A percentile compares a stretch with the other conserved stretches of the same genome.
These are phyloP conservation scores for Salix udensis DNA, from an alignment of 345 rosid genomes.

Conservation along the genomic window DNA sequence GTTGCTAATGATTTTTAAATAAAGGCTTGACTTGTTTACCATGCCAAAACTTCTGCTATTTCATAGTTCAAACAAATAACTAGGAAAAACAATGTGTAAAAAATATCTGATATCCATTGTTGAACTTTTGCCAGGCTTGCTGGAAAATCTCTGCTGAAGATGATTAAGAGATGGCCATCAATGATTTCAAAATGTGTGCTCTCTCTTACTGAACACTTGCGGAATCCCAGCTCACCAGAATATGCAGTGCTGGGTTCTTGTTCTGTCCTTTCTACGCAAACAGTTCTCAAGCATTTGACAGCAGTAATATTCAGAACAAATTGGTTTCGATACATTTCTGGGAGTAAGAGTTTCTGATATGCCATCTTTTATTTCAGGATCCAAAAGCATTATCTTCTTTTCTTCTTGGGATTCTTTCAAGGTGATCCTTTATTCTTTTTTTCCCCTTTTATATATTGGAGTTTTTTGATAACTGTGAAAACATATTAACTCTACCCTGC, in stretches of 20 bases:
- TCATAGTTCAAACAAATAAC: not conserved
- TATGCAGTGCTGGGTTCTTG: conserved; percentile 87
- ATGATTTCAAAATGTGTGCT: conserved; percentile 82
- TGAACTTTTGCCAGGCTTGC: conserved; percentile 69
- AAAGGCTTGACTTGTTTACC: not conserved
- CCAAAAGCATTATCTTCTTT: conserved; percentile 70
- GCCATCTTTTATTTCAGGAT: conserved; percentile 57
- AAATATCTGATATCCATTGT: conserved; percentile 12
- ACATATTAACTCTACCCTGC: not conserved
- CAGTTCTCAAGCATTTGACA: conserved; percentile 91
- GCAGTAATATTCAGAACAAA: conserved; percentile 43
- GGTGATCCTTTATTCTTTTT: conserved; percentile 38
- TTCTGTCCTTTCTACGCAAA: conserved; percentile 83
- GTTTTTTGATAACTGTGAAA: not conserved
- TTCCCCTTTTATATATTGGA: not conserved
- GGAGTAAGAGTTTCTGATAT: conserved; percentile 29
- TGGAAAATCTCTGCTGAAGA: conserved; percentile 82
- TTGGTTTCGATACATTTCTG: conserved; percentile 17
- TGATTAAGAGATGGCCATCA: conserved; percentile 93
- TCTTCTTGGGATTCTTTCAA: conserved; percentile 83
- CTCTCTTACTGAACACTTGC: conserved; percentile 62
- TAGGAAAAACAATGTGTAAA: not conserved
- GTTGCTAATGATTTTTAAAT: not conserved
- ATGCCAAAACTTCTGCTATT: not conserved
- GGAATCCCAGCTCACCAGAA: conserved; percentile 60